Base-by-base conservation (phyloP, 257 asterid species). In the Lantana camara region DNA sequence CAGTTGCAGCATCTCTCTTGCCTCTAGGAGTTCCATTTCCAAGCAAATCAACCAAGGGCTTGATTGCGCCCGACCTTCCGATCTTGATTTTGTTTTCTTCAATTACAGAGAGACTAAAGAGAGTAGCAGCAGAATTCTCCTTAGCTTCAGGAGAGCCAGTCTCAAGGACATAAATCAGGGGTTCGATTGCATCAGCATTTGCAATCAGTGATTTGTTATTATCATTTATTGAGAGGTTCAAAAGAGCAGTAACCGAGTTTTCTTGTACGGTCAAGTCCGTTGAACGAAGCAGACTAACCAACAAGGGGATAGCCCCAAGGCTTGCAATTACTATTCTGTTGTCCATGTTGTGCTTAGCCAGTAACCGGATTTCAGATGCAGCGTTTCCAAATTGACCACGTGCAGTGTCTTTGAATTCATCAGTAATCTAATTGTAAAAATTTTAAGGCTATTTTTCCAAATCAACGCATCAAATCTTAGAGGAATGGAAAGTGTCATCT, bases 11-110 rank as follows among this genome's bases (percentile, higher is more conserved):
- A 65, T 83, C 80, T 79, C 79, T 90, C 87, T 85, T 87, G 40
- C 96, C 95, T 67, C 95, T 79, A 2, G 96, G 97, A 61, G 95
- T 88, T 73, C 97, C 96, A 59, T 82, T 71, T 34, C 95, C 96
- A 59, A 90, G 75, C 53, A 90, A 76, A 67, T 87, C 95, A 60
- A 88, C 97, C 71, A 90, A 76, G 56, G 92, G 95, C 76, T 85
- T 60, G 75, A 90, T 81, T 17, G 96, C 97, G 37, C 90, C 87
- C 0, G 96, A 88, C 57, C 84, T 76, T 61, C 96, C 97, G 27
- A 90, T 90, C 87, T 80, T 80, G 13, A 79, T 35, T 74, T 82
- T 90, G 77, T 83, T 88, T 57, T 83, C 97, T 72, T 82, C 93
- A 47, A 82, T 79, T 67, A 79, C 96, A 3, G 97, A 88, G 67